These are phyloP conservation scores for Aquilaria agallochum DNA, from an alignment of 441 rosid genomes.

Conservation along the genomic window DNA sequence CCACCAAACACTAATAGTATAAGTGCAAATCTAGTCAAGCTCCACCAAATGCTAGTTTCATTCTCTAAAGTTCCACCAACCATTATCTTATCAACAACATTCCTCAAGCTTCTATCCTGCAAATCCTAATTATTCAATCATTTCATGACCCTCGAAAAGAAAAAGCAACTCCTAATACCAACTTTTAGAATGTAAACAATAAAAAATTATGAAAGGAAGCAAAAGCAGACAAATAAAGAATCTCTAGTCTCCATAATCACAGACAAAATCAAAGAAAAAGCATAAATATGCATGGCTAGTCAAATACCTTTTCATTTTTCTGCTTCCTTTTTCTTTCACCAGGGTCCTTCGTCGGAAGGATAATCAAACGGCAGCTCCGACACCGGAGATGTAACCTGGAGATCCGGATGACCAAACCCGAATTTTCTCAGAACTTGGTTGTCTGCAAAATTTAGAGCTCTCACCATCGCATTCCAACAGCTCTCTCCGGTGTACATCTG, in stretches of 20 bases:
- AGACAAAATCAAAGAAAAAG: not conserved
- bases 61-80: constrained; percentile 5
- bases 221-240: not conserved
- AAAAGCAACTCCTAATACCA: not conserved
- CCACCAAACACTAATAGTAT: constrained; percentile 6
- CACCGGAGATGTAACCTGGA: constrained; percentile 44
- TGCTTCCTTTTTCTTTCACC: constrained; percentile 25
- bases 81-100: constrained; percentile 17
- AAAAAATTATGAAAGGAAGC: not conserved
- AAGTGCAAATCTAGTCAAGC: constrained; percentile 11
- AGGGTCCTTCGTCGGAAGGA: constrained; percentile 57
- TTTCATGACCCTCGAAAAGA: constrained; percentile 14
- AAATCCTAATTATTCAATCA: constrained; percentile 22
- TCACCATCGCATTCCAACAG: constrained; percentile 68
- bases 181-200: not conserved
- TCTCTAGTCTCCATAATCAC: not conserved
- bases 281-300: constrained; percentile 1
- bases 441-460: constrained; percentile 82
- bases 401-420: constrained; percentile 60
- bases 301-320: not conserved
- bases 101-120: constrained; percentile 2
- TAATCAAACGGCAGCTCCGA: constrained; percentile 61
- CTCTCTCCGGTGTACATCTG: constrained; percentile 50
- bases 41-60: not conserved
- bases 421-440: constrained; percentile 73